These are phyloP conservation scores for Cymbopogon flexuosus DNA, from an alignment of 202 grass and related monocot species.

Conservation along the genomic window DNA sequence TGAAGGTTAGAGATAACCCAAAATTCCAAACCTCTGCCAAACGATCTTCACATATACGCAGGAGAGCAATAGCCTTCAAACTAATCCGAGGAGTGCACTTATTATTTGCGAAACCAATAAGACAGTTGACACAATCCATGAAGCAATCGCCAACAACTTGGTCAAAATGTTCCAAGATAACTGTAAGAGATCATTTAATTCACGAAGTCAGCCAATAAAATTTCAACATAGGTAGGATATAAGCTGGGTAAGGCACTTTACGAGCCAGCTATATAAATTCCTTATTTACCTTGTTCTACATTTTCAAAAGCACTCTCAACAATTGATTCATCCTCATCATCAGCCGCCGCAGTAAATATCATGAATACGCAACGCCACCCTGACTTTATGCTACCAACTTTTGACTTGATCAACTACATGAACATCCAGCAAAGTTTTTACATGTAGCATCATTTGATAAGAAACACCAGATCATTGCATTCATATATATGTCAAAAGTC, in stretches of 20 bases:
- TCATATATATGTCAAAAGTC: conserved; percentile 3
- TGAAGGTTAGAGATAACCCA: conserved; percentile 11
- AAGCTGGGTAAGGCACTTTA: conserved; percentile 12
- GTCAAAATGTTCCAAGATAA: conserved; percentile 99
- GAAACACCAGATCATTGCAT: conserved; percentile 18
- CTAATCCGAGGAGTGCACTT: conserved; percentile 89
- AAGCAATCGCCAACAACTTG: conserved; percentile 98
- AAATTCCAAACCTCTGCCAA: conserved; percentile 93
- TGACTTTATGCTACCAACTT: conserved; percentile 99
- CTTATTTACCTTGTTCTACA: conserved; percentile 70
- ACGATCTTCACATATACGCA: conserved; percentile 98
- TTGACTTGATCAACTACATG: conserved; percentile 93
- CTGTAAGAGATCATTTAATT: conserved; percentile 44
- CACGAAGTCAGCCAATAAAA: conserved; percentile 18
- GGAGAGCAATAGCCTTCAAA: conserved; percentile 99
- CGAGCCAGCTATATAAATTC: conserved; percentile 17
- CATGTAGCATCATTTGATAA: conserved; percentile 24
- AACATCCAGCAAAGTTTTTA: conserved; percentile 14
- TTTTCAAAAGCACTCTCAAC: conserved; percentile 99
- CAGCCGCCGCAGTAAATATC: conserved; percentile 96
- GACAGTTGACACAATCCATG: conserved; percentile 99
- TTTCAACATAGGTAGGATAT: neutral
- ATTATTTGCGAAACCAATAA: conserved; percentile 98
- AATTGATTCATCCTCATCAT: conserved; percentile 87
- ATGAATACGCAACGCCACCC: conserved; percentile 98